Base-by-base conservation (phyloP, 768 basidiomycete genomes). In the Panaeolus cyanescens region DNA sequence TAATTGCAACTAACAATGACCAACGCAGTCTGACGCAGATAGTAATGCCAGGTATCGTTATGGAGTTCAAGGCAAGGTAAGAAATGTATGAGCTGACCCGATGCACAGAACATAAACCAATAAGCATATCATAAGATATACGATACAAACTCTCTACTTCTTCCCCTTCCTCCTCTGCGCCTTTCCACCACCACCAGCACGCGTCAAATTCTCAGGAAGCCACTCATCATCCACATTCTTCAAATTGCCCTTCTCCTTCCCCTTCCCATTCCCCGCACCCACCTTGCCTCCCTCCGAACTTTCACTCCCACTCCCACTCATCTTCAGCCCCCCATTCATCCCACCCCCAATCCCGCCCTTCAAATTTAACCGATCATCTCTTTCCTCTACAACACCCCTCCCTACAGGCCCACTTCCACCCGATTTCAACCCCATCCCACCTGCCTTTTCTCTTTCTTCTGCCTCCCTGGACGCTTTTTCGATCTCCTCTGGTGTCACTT, bases 401-500 rank as follows among this genome's bases (percentile, higher is more conserved):
- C 45, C 45, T 30, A 50, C 28, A 64, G 20, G n/a, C 34, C 22
- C 42, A 32, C 33, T 45, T 34, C 13, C n/a, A n/a, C n/a, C n/a
- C n/a, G n/a, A n/a, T n/a, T n/a, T n/a, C n/a, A n/a, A n/a, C n/a
- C n/a, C n/a, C 13, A 20, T 22, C 25, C 25, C 42, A 22, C 25
- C n/a, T 65, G 61, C 62, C n/a, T n/a, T n/a, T 42, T 64, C 45
- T 55, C 59, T 31, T 32, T 60, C 59, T 61, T 74, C 75, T 28
- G 80, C 80, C 53, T 76, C 73, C 15, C 74, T 77, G 32, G 77
- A 72, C 0, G 84, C 82, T 25, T 74, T 77, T 7, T 79, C 76
- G 55, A 85, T 82, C 64, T 85, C 84, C 36, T 82, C 83, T 1
- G 83, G 79, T 59, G 75, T 80, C 12, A 85, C 84, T 20, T 81